phyloP scores from a whole-genome alignment of 2,329 filamentous ascomycete genomes.

The Penicillium vulpinum region DNA sequence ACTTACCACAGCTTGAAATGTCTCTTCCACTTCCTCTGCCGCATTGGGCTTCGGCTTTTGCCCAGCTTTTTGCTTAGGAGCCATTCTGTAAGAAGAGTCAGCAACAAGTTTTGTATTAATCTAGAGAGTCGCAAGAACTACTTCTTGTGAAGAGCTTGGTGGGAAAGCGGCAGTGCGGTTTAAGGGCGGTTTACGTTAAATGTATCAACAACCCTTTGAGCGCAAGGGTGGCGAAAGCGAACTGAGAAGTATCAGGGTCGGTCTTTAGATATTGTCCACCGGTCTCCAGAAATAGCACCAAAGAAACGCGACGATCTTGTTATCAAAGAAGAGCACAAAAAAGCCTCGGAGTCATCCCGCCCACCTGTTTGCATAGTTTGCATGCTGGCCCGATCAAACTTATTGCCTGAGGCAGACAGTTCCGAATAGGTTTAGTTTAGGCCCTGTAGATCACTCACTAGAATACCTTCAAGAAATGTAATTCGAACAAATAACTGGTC shows the following conservation, averaged over 20 bases:
- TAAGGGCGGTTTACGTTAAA: too few relatives aligned
- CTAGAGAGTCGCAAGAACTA: background rate
- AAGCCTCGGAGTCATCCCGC: conserved; percentile 32
- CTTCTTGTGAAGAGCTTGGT: background rate
- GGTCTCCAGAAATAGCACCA: conserved; percentile 3
- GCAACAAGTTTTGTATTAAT: background rate
- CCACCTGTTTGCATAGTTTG: conserved; percentile 27
- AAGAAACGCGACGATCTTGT: conserved; percentile 5
- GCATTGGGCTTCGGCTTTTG: conserved; percentile 38
- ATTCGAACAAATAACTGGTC: background rate
- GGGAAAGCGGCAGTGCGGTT: background rate
- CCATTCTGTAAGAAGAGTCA: conserved; percentile 28
- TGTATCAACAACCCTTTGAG: background rate
- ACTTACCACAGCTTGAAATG: conserved; percentile 63
- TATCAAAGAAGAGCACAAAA: conserved; percentile 30
- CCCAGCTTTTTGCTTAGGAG: conserved; percentile 37
- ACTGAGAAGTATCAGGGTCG: background rate
- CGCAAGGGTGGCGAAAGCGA: background rate
- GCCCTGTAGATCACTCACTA: background rate
- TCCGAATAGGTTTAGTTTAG: background rate
- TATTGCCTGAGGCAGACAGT: background rate
- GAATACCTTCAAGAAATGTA: background rate
- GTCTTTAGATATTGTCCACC: background rate
- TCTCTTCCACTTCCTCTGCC: conserved; percentile 62
- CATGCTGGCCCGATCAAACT: background rate